Evolutionary conservation across 768 basidiomycete genomes (phyloP).

Genomic region (Lyophyllum decastes): DNA sequence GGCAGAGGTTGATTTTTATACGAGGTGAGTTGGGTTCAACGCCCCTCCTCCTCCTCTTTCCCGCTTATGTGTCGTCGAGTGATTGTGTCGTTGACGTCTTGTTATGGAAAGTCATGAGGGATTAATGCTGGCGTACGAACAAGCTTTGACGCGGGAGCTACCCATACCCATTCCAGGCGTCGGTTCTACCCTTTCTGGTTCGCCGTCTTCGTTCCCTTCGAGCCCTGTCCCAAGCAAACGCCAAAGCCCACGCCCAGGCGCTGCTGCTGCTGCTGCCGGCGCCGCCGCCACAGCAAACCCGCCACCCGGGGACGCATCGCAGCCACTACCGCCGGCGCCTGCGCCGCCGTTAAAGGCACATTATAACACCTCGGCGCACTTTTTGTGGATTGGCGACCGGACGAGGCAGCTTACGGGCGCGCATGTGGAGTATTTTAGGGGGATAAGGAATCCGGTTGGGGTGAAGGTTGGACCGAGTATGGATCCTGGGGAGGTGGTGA

Average conservation of each 20-base stretch:
- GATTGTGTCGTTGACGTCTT: background rate
- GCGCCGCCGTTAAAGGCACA: constrained; percentile 37
- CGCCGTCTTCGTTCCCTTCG: background rate
- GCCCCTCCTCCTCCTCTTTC: too few relatives aligned
- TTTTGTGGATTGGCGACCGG: constrained; percentile 97
- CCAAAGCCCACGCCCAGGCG: background rate
- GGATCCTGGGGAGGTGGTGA: constrained; percentile 72
- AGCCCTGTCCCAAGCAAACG: too few relatives aligned
- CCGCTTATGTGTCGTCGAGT: too few relatives aligned
- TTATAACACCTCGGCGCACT: constrained; percentile 94
- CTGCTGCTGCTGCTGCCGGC: background rate
- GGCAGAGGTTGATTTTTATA: constrained; percentile 93
- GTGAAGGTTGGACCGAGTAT: constrained; percentile 95
- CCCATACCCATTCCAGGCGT: too few relatives aligned
- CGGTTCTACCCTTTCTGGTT: too few relatives aligned
- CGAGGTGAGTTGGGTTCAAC: constrained; percentile 52
- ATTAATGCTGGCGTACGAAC: constrained; percentile 88
- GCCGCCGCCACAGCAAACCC: constrained; percentile 13
- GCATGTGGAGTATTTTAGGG: constrained; percentile 94
- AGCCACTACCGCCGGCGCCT: too few relatives aligned
- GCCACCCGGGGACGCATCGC: background rate
- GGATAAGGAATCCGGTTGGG: constrained; percentile 91
- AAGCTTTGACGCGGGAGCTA: constrained; percentile 81
- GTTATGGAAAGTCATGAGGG: constrained; percentile 77
- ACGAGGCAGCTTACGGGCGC: constrained; percentile 91